Percentiles rank a stretch among this genome's conserved stretches.
phyloP scores from a whole-genome alignment of 1,284 basidiomycete genomes.

The Tilletia indica region DNA sequence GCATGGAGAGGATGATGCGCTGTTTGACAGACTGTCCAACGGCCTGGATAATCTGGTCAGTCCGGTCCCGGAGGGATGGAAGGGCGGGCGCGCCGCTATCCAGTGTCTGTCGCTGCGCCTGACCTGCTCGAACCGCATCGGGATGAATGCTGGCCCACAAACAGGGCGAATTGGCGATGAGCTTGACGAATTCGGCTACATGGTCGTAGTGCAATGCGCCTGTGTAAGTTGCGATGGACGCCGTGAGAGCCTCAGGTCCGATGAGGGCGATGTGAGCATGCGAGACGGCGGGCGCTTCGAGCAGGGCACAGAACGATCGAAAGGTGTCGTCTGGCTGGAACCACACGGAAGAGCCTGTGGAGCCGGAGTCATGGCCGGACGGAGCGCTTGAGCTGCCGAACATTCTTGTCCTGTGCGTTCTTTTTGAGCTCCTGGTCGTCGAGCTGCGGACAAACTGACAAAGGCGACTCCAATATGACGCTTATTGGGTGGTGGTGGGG shows the following conservation, averaged over 20 bases:
- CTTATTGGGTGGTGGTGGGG: not conserved
- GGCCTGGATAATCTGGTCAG: slow-evolving; percentile 35
- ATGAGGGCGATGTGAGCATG: slow-evolving; percentile 44
- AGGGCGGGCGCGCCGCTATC: not conserved
- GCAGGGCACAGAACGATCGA: slow-evolving; percentile 43
- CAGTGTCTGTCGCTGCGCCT: not conserved
- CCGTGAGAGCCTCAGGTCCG: slow-evolving; percentile 39
- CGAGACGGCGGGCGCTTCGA: slow-evolving; percentile 41
- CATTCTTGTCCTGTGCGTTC: not conserved
- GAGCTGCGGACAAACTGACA: too few species aligned
- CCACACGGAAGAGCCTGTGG: not conserved
- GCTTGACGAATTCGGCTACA: slow-evolving; percentile 37
- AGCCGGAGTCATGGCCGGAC: not conserved
- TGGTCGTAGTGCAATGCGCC: slow-evolving; percentile 40
- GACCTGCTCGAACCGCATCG: not conserved
- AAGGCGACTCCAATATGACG: too few species aligned
- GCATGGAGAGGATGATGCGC: slow-evolving; percentile 40
- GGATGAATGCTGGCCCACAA: slow-evolving; percentile 34
- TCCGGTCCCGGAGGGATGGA: slow-evolving; percentile 24
- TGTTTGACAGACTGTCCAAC: slow-evolving; percentile 38
- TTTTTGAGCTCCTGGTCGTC: too few species aligned
- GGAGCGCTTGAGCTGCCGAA: not conserved
- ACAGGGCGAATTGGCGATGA: slow-evolving; percentile 38
- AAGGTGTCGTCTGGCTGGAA: slow-evolving; percentile 37
- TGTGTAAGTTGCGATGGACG: slow-evolving; percentile 49